Base-by-base conservation (phyloP, 2,329 filamentous ascomycete genomes). In the Trichophaea hybrida region DNA sequence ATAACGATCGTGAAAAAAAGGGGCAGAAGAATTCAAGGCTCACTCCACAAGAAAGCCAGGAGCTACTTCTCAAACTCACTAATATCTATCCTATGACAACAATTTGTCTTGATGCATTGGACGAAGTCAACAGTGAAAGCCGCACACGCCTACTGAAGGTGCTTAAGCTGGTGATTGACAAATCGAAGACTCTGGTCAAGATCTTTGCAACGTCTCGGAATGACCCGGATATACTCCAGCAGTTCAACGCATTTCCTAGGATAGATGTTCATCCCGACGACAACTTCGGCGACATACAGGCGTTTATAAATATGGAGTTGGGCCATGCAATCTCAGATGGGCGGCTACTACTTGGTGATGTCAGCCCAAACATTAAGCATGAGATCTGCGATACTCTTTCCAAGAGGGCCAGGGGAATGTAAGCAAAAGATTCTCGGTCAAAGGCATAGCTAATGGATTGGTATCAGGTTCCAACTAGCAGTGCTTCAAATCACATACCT, bases 161-260 rank as follows among this genome's bases (percentile, higher is more conserved):
- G 2, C 58, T 64, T 6, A 49, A 58, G 12, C 5, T 40, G 8
- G 31, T 63, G 13, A 37, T 58, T n/a, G 4, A 32, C 2, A 35
- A 38, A 2, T 56, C 60, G 1, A 53, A 53, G 31, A 63, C 43
- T 31, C 54, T 62, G 6, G 60, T 64, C 15, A 63, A 64, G 24
- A 61, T 64, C 50, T 64, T 64, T 31, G 55, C 59, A 32, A 63
- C 62, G 4, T 58, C 60, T n/a, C 38, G 61, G 38, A 46, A 55
- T 4, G 59, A 61, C 32, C 44, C 10, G 5, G 61, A 63, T 57
- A 64, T 61, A 6, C 13, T 49, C 6, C 17, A 54, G 3, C 43
- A 40, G 33, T 56, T 64, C 17, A 13, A 61, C 31, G 31, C 17
- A 4, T 52, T 63, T 13, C 61, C 62, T 5, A 59, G 57, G 44